Base-by-base conservation (phyloP, 2,329 filamentous ascomycete genomes). In the Penicillium sp. region DNA sequence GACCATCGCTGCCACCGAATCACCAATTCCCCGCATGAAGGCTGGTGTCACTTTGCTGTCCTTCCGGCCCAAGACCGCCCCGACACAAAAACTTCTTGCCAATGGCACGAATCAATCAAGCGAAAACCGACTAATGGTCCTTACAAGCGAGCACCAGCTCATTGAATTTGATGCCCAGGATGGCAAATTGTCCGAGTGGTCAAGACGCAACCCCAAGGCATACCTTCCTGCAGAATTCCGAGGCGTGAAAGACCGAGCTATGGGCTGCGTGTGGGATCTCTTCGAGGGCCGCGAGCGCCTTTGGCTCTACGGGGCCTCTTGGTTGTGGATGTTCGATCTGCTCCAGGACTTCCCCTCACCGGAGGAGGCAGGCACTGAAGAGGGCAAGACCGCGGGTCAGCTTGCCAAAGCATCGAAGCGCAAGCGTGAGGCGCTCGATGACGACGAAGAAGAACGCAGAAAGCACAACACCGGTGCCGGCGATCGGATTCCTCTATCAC, bases 261-360 rank as follows among this genome's bases (percentile, higher is more conserved):
- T 92, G 75, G 91, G 90, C 3, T 83, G 84, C 22, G 70, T 95
- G 33, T 97, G 92, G 91, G 87, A 95, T 64, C 76, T 86, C 1
- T 75, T 76, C 25, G 65, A 66, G 25, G 57, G 59, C 7, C 72
- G 73, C n/a, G 75, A 82, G 39, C 81, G 92, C 12, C 72, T 92
- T 7, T 97, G 92, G 89, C 73, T 97, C 16, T 96, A 95, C 63
- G 91, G 92, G 6, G 81, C 83, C 34, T 84, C 81, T 1, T 97
- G 90, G 79, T 71, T 99, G 19, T 90, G 88, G 73, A 97, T 97
- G 91, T 82, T 99, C 52, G 90, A 97, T 67, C 74, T 95, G 27
- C 80, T 81, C 16, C 80, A 80, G 61, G 86, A 95, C 66, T 78
- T 93, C 41, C 66, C 72, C 0, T 65, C 70, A 9, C 61, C 68